phyloP scores from a whole-genome alignment of 2,329 filamentous ascomycete genomes.

The Metarhizium humberi region DNA sequence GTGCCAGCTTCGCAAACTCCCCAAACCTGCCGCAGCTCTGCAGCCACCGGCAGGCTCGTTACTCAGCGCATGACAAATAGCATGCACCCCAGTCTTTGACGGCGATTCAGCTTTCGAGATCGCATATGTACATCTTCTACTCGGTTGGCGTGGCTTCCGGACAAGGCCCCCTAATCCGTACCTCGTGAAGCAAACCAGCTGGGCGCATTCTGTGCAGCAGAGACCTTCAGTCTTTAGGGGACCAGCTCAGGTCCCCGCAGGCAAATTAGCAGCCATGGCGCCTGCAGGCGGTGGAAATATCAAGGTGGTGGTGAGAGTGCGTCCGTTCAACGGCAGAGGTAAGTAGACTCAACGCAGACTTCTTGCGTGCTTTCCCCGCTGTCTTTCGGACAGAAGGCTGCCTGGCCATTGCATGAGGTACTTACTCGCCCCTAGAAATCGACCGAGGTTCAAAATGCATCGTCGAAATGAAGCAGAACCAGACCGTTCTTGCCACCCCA shows the following conservation, averaged over 20 bases:
- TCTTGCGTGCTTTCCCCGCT: background rate
- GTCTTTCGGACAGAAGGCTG: background rate
- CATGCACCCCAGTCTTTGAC: constrained; percentile 10
- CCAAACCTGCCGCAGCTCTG: background rate
- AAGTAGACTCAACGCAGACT: constrained; percentile 16
- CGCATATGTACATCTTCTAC: background rate
- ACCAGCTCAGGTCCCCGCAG: constrained; percentile 26
- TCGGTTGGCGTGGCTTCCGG: background rate
- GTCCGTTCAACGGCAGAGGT: constrained; percentile 96
- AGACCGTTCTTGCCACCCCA: constrained; percentile 77
- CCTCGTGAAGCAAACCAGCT: background rate
- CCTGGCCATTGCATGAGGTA: background rate
- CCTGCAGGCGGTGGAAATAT: constrained; percentile 82
- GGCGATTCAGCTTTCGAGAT: constrained; percentile 1
- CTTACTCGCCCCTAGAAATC: constrained; percentile 51
- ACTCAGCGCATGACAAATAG: constrained; percentile 3
- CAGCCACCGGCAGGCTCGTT: background rate
- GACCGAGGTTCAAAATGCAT: constrained; percentile 93
- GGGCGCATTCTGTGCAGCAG: constrained; percentile 18
- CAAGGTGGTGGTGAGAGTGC: constrained; percentile 96
- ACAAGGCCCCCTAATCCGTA: background rate
- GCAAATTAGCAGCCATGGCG: constrained; percentile 24
- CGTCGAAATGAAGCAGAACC: constrained; percentile 88
- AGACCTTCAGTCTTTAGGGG: constrained; percentile 19
- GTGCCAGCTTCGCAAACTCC: background rate